Percentiles rank a stretch among this genome's conserved stretches.
Evolutionary conservation across 495 filamentous ascomycete species (phyloP).

Genomic region (Neurospora sp.): DNA sequence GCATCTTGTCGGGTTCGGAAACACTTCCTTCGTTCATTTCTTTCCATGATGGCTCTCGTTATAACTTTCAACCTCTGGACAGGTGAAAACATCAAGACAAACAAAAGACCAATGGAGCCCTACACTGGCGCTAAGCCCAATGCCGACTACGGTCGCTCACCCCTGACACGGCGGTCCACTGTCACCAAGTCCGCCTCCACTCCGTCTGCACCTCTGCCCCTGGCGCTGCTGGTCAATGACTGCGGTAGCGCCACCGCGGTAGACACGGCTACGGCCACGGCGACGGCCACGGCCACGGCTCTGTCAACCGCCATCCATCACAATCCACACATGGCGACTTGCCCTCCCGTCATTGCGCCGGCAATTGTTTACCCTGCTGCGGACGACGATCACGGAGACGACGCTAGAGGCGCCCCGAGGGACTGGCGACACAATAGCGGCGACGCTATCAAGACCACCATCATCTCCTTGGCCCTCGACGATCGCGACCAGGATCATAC

Average conservation of each 20-base stretch:
- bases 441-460: not conserved
- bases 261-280: conserved; percentile 9
- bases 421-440: not conserved
- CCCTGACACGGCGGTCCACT: not conserved
- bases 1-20: not conserved
- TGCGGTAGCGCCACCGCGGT: not conserved
- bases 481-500: conserved; percentile 5
- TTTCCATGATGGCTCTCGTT: not conserved
- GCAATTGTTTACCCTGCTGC: not conserved
- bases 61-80: not conserved
- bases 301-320: conserved; percentile 1
- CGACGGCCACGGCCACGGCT: conserved; percentile 12
- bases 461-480: conserved; percentile 8
- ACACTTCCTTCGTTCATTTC: not conserved
- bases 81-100: not conserved
- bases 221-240: not conserved
- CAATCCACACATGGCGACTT: conserved; percentile 5
- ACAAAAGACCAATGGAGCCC: not conserved
- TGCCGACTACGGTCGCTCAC: not conserved
- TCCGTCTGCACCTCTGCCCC: not conserved
- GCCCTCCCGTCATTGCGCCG: conserved; percentile 1
- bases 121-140: not conserved
- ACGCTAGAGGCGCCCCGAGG: not conserved
- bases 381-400: conserved; percentile 6
- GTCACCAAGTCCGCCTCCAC: not conserved